Base-by-base conservation (phyloP, 2,329 filamentous ascomycete genomes). In the Alternaria postmessia region DNA sequence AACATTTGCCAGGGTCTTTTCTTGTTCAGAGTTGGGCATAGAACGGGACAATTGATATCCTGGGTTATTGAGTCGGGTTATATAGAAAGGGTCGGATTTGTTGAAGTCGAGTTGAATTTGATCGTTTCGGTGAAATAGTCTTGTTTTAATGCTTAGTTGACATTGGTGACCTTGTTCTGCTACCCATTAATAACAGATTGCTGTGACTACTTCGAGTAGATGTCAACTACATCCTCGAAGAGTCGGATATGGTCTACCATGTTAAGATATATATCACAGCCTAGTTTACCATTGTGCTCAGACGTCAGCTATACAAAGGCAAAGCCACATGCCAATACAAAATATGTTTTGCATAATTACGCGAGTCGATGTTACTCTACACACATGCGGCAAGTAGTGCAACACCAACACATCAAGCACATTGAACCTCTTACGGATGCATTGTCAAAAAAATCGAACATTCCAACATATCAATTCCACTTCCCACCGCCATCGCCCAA, bases 381-480 rank as follows among this genome's bases (percentile, higher is more conserved):
- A 11, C 38, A 20, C 16, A 11, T 18, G n/a, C 8, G 12, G 7
- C 9, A 18, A 2, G 30, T 14, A 48, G 7, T 12, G 18, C 28
- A 20, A 39, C 9, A 39, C 9, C 38, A 9, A 18, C n/a, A 18
- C 9, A 41, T 41, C 18, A 41, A 41, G 38, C 38, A 22, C 38
- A 12, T 18, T 16, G 1, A 34, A 5, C 4, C 5, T 11, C 12
- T 3, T 30, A 48, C 46, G 12, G 18, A 48, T n/a, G 5, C 24
- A n/a, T 3, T 5, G 1, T 24, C 22, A 20, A 36, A 26, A 11
- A 11, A 5, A 11, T 49, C 46, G 46, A 36, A 36, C 46, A 49
- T 49, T 49, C 30, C 46, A 49, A 49, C 46, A 49, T 49, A 26
- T 49, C 46, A 49, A 49, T 49, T 49, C 46, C 46, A 49, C 46